These are phyloP conservation scores for Brasenia schreberi DNA, from an alignment of 164 flowering plant species.

Conservation along the genomic window DNA sequence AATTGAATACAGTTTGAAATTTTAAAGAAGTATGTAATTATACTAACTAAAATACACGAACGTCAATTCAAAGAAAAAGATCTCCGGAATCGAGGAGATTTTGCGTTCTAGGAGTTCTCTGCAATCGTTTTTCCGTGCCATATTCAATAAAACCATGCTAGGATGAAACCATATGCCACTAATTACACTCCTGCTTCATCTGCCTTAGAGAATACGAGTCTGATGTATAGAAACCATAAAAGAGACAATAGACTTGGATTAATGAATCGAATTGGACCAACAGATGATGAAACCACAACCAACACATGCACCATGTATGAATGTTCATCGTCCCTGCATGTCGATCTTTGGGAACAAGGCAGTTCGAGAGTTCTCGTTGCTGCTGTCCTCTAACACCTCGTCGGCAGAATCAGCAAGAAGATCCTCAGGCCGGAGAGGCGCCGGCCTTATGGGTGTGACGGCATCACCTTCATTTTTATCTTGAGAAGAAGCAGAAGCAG, in stretches of 20 bases:
- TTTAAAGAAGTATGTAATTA: no score
- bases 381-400: background rate
- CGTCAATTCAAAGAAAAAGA: no score
- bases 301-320: no score
- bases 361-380: background rate
- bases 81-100: no score
- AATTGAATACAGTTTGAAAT: no score
- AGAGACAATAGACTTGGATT: background rate
- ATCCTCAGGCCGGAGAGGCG: background rate
- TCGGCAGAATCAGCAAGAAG: background rate
- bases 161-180: no score
- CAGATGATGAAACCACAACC: background rate
- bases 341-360: background rate
- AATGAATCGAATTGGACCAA: background rate
- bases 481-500: background rate
- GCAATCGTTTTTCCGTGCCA: no score
- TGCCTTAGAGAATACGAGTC: background rate
- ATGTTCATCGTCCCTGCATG: background rate
- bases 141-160: no score
- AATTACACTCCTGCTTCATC: no score
- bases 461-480: slow-evolving; percentile 1
- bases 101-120: no score
- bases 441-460: background rate
- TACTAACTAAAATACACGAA: no score
- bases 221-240: background rate